Evolutionary conservation across 225 moss, liverwort and hornwort genomes (phyloP), one percentile per base, ranked within the genome.

Genomic region (Pleurozium schreberi): DNA sequence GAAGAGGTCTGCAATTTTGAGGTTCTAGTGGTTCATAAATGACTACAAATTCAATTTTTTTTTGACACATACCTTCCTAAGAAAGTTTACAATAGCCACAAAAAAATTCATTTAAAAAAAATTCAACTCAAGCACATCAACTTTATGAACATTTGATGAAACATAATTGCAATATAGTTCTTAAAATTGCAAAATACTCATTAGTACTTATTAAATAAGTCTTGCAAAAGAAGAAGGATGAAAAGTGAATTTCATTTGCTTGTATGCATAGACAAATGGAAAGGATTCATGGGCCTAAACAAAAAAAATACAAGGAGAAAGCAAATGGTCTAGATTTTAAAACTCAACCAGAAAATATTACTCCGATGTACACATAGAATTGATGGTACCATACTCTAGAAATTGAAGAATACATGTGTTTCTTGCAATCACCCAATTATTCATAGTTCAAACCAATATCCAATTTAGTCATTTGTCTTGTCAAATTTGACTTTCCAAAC

Each of bases 261-360:
- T 71, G 3, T 1, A 2, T 27, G 17, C n/a, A n/a, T n/a, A n/a
- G 28, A 71, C 9, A 43, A 71, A 13, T 28, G 16, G 43, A 26
- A 45, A 45, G 3, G 17, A 43, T 28, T 16, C 5, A 70, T 42
- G 5, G 16, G 3, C 6, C 45, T 9, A 18, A 71, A 45, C 17
- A 23, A 6, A 28, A 17, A 0, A 71, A 28, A 45, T 16, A 17
- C 5, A 45, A 71, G 45, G 28, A 28, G 5, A 71, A 28, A 71
- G 28, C 0, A 0, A 1, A 43, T 45, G 1, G 10, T 45, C 5
- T 0, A 10, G 0, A 28, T 27, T 3, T 71, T 28, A 0, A 16
- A 10, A 10, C 1, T 71, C 43, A 71, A 43, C 27, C 4, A 43
- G 0, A 16, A 43, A 43, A 43, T 43, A 27, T 1, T 27, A 27